A percentile compares a stretch with the other conserved stretches of the same genome.
Conservation (phyloP, 2,329 filamentous ascomycete species). For the Fusarium sp. region DNA sequence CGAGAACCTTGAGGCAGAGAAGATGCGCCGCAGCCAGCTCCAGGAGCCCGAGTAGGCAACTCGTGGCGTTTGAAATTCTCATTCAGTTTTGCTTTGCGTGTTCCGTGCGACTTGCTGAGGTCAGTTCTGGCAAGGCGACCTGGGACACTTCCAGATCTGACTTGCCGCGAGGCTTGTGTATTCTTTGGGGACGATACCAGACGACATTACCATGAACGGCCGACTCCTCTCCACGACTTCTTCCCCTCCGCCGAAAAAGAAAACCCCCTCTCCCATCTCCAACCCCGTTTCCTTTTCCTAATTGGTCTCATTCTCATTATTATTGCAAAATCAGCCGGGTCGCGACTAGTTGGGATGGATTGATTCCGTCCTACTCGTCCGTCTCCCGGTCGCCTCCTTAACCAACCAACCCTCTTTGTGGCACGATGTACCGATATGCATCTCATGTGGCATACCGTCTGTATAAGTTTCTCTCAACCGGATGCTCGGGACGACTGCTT, state of each 20-base stretch:
- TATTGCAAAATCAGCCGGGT: slow-evolving; percentile 32
- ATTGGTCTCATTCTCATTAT: slow-evolving; percentile 41
- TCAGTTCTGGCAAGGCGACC: slow-evolving; percentile 65
- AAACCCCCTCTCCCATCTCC: slow-evolving; percentile 34
- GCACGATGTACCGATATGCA: slow-evolving; percentile 35
- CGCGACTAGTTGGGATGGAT: slow-evolving; percentile 15
- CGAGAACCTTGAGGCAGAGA: slow-evolving; percentile 98
- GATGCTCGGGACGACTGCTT: slow-evolving; percentile 32
- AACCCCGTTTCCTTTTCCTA: slow-evolving; percentile 42
- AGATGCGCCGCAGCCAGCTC: slow-evolving; percentile 94
- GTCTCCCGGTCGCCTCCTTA: slow-evolving; percentile 29
- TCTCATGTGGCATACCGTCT: slow-evolving; percentile 35
- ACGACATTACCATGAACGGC: slow-evolving; percentile 58
- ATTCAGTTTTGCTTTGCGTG: slow-evolving; percentile 48
- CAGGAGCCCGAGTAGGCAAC: slow-evolving; percentile 63
- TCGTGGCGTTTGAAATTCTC: slow-evolving; percentile 8
- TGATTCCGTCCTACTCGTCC: slow-evolving; percentile 19
- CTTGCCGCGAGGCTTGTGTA: slow-evolving; percentile 72
- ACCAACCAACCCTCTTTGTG: slow-evolving; percentile 39
- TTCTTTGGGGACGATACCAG: slow-evolving; percentile 60
- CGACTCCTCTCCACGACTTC: slow-evolving; percentile 33
- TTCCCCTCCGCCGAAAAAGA: slow-evolving; percentile 32
- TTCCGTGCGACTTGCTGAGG: slow-evolving; percentile 48
- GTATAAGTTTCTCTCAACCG: slow-evolving; percentile 34
- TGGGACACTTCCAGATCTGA: slow-evolving; percentile 68